A percentile compares a stretch with the other conserved stretches of the same genome.
phyloP scores from a whole-genome alignment of 768 basidiomycete species.

The Chiua virens region DNA sequence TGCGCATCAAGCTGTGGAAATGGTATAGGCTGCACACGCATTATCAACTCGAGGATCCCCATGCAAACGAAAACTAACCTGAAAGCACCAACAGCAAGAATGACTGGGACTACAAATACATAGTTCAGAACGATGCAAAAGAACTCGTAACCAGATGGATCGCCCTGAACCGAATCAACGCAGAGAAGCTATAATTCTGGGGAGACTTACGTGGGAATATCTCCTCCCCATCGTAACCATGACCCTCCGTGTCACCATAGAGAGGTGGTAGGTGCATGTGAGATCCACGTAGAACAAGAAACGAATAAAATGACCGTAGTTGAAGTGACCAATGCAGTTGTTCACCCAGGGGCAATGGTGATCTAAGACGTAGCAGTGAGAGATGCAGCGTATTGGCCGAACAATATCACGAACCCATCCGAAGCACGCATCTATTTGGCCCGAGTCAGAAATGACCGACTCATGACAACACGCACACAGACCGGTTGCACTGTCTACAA shows the following conservation, averaged over 20 bases:
- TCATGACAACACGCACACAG: slow-evolving; percentile 25
- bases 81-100: slow-evolving; percentile 86
- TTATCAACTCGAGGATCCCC: slow-evolving; percentile 14
- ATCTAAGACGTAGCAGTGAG: slow-evolving; percentile 43
- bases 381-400: background rate
- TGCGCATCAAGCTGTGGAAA: slow-evolving; percentile 69
- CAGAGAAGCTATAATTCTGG: background rate
- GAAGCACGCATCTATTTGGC: slow-evolving; percentile 67
- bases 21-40: slow-evolving; percentile 72
- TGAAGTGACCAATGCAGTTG: slow-evolving; percentile 92
- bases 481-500: slow-evolving; percentile 85
- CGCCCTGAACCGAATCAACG: slow-evolving; percentile 47
- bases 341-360: slow-evolving; percentile 94
- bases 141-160: slow-evolving; percentile 67
- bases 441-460: slow-evolving; percentile 1
- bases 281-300: slow-evolving; percentile 92
- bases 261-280: slow-evolving; percentile 84
- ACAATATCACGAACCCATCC: slow-evolving; percentile 66
- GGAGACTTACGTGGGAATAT: slow-evolving; percentile 51
- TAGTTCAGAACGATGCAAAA: slow-evolving; percentile 89
- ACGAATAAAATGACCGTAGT: slow-evolving; percentile 85
- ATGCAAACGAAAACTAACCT: slow-evolving; percentile 47
- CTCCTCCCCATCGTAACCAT: slow-evolving; percentile 40
- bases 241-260: slow-evolving; percentile 75
- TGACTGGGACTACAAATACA: slow-evolving; percentile 79